These are phyloP conservation scores for Colletotrichum acutatum DNA, from an alignment of 2,329 filamentous ascomycete genomes.

Conservation along the genomic window DNA sequence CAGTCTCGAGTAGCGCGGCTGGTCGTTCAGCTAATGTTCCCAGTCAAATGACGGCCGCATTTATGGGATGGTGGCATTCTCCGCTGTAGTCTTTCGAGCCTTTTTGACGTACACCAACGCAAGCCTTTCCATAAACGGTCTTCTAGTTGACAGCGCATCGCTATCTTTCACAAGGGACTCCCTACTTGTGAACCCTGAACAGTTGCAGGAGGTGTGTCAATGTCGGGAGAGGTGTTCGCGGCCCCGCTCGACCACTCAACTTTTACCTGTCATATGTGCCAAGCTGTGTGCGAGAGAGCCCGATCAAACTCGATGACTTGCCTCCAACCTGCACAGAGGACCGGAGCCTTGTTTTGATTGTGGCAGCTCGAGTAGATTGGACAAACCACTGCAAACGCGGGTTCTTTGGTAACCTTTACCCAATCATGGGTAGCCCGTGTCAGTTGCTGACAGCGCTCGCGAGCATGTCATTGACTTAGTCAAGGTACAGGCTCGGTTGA, in stretches of 20 bases:
- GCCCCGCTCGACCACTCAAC: slow-evolving; percentile 4
- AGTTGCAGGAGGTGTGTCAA: not conserved
- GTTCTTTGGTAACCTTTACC: too few relatives aligned
- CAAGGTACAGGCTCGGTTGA: not conserved
- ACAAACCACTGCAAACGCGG: not conserved
- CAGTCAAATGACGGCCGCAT: not conserved
- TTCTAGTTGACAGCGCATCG: slow-evolving; percentile 45
- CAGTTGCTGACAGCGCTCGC: not conserved
- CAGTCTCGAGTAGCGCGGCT: not conserved
- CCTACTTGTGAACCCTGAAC: slow-evolving; percentile 5
- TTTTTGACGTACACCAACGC: slow-evolving; percentile 38
- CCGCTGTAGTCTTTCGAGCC: not conserved
- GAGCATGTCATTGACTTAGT: not conserved
- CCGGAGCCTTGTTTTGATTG: not conserved
- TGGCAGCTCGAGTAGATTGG: not conserved
- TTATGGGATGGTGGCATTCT: not conserved
- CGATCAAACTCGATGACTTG: not conserved
- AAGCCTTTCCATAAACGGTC: slow-evolving; percentile 45
- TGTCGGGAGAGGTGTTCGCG: slow-evolving; percentile 6
- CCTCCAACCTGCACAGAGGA: not conserved
- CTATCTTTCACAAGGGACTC: slow-evolving; percentile 9
- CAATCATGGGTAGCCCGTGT: not conserved
- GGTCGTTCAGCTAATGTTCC: not conserved
- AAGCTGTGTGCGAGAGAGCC: not conserved
- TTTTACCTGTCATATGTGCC: slow-evolving; percentile 10